A percentile compares a stretch with the other conserved stretches of the same genome.
phyloP scores from a whole-genome alignment of 2,329 filamentous ascomycete species.

The Zymoseptoria pseudotritici region DNA sequence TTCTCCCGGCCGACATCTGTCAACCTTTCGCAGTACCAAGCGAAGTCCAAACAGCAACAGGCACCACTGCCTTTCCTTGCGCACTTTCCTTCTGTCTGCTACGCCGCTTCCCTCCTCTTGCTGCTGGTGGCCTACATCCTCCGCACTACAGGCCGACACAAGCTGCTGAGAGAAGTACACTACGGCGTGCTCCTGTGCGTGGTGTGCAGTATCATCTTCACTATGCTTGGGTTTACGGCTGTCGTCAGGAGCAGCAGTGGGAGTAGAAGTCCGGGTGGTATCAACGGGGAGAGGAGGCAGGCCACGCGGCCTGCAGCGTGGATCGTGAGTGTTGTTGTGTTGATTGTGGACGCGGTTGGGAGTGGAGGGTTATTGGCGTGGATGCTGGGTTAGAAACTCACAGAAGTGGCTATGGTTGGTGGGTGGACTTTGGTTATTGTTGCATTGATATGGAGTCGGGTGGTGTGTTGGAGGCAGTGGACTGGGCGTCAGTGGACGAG shows the following conservation, averaged over 20 bases:
- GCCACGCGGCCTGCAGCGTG: slow-evolving; percentile 37
- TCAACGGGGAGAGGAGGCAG: background rate
- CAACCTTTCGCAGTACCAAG: background rate
- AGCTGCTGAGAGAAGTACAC: slow-evolving; percentile 64
- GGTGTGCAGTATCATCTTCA: slow-evolving; percentile 57
- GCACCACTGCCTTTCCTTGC: slow-evolving; percentile 8
- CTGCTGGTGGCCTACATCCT: slow-evolving; percentile 59
- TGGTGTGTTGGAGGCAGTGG: background rate
- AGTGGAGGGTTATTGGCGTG: slow-evolving; percentile 49
- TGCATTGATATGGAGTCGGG: background rate
- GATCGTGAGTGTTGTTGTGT: slow-evolving; percentile 38
- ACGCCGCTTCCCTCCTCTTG: slow-evolving; percentile 55
- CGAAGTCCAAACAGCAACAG: background rate
- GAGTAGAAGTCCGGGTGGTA: slow-evolving; percentile 2
- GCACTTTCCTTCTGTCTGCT: slow-evolving; percentile 42
- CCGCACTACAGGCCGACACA: slow-evolving; percentile 60
- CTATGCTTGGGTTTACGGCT: slow-evolving; percentile 53
- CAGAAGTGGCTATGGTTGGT: background rate
- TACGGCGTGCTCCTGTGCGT: slow-evolving; percentile 64
- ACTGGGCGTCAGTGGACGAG: background rate
- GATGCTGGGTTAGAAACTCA: slow-evolving; percentile 30
- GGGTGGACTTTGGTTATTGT: background rate
- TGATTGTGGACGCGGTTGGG: slow-evolving; percentile 42
- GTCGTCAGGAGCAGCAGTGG: slow-evolving; percentile 43
- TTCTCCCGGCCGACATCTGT: slow-evolving; percentile 6